Evolutionary conservation across 2,329 filamentous ascomycete genomes (phyloP), one percentile per base, ranked within the genome.

Genomic region (Pseudocercospora vitis): DNA sequence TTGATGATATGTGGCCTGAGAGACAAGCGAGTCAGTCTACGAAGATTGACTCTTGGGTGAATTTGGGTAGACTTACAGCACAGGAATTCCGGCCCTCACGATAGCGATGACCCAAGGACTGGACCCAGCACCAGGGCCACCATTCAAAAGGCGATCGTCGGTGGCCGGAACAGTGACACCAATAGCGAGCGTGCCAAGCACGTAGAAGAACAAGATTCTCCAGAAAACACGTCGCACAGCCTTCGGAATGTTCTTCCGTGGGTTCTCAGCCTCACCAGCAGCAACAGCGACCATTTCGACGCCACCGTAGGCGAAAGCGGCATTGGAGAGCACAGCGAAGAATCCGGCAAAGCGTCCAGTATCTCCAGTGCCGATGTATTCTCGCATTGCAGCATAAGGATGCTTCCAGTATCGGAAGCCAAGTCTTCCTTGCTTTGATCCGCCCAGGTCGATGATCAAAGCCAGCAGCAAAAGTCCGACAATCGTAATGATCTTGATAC

Each of bases 31-130:
- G 24, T 45, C 24, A 45, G 42, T 14, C 18, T 2, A 2, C 7
- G 16, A 37, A 9, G n/a, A 37, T n/a, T 18, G 39, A 6, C 4
- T 6, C n/a, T 44, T 18, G 5, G 8, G n/a, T 2, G 12, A 16
- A 18, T 3, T 8, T 28, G n/a, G 42, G 14, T 21, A 26, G 7
- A 31, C 42, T 45, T 19, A 45, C 3, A 91, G 79, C 5, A 80
- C 84, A 3, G 75, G 77, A 46, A 91, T 84, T 1, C 84, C 83
- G 1, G 87, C 86, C 18, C 81, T 79, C 4, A 80, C 76, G 24
- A 86, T 83, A 12, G 87, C 87, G 58, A 90, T 88, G 53, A 91
- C 86, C 64, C 85, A 88, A 7, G 85, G 86, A 44, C 70, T 73
- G 1, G 67, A 65, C 9, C 53, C 63, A 16, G 66, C 66, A 29